phyloP scores from a whole-genome alignment of 129 eudicot species.

The Lonicera japonica region DNA sequence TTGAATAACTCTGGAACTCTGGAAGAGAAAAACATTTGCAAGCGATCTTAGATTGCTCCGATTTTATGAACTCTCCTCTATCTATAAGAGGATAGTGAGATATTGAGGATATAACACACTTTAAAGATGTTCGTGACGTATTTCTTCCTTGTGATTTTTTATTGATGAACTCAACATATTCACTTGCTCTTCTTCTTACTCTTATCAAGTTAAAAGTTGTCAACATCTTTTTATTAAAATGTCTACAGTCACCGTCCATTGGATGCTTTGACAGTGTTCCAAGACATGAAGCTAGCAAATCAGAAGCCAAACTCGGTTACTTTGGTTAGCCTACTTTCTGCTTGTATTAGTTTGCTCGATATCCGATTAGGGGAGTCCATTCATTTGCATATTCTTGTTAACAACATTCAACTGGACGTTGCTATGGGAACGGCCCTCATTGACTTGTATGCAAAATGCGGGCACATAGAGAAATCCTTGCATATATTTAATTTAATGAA shows the following conservation, averaged over 20 bases:
- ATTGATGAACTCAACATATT: neutral
- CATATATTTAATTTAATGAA: constrained; percentile 25
- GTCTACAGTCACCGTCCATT: constrained; percentile 20
- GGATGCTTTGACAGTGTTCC: constrained; percentile 28
- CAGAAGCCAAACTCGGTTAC: constrained; percentile 40
- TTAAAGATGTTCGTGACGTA: too few relatives aligned
- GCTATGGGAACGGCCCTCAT: constrained; percentile 34
- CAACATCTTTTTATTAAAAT: neutral
- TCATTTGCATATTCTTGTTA: constrained; percentile 24
- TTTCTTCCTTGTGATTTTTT: neutral
- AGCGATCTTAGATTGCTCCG: too few relatives aligned
- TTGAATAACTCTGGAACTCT: too few relatives aligned
- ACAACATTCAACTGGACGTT: constrained; percentile 18
- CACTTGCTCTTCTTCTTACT: neutral
- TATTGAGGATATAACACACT: too few relatives aligned
- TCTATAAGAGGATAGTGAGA: too few relatives aligned
- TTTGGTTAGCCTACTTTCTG: constrained; percentile 32
- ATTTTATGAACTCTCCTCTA: too few relatives aligned
- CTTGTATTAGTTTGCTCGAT: constrained; percentile 28
- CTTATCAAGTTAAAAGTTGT: neutral
- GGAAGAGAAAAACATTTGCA: too few relatives aligned
- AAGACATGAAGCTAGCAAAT: constrained; percentile 25
- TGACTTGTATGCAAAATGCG: constrained; percentile 36
- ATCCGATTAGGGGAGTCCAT: constrained; percentile 29
- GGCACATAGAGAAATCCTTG: constrained; percentile 26